Conservation (phyloP, 1,139 yeast genomes). For the Taphrina sp. region DNA sequence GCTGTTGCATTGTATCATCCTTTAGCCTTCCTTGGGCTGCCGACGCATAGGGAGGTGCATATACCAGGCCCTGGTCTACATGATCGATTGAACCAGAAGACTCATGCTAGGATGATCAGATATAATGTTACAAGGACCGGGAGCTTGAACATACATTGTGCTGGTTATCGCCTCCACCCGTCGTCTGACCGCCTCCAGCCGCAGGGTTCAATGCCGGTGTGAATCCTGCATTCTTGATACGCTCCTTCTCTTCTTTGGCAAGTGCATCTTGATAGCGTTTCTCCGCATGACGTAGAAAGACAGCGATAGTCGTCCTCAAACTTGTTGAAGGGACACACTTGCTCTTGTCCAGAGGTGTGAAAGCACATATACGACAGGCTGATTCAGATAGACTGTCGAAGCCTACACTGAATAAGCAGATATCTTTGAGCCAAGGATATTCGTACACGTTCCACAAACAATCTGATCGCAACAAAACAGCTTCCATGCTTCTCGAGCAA, state of each 20-base stretch:
- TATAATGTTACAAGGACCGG: too few species aligned
- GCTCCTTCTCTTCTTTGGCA: conserved; percentile 21
- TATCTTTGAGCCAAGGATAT: not conserved
- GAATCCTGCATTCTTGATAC: too few species aligned
- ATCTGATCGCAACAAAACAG: conserved; percentile 27
- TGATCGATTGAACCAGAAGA: too few species aligned
- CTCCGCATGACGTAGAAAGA: conserved; percentile 31
- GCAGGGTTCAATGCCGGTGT: too few species aligned
- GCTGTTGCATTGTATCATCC: too few species aligned
- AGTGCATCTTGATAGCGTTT: conserved; percentile 29
- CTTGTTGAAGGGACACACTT: conserved; percentile 10
- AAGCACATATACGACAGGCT: conserved; percentile 28
- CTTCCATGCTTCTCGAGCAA: conserved; percentile 32
- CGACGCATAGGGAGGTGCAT: too few species aligned
- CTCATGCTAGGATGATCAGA: too few species aligned
- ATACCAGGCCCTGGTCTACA: too few species aligned
- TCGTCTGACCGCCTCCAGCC: too few species aligned
- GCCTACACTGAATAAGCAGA: conserved; percentile 10
- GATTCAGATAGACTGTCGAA: conserved; percentile 3
- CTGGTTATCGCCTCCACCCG: too few species aligned
- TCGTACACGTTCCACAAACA: conserved; percentile 22
- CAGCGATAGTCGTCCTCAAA: conserved; percentile 27
- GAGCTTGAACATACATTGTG: too few species aligned
- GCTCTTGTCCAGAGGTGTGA: conserved; percentile 14
- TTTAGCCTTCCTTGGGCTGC: too few species aligned